Conservation (phyloP, 2,329 filamentous ascomycete species). For the Colletotrichum lindemuthianum region DNA sequence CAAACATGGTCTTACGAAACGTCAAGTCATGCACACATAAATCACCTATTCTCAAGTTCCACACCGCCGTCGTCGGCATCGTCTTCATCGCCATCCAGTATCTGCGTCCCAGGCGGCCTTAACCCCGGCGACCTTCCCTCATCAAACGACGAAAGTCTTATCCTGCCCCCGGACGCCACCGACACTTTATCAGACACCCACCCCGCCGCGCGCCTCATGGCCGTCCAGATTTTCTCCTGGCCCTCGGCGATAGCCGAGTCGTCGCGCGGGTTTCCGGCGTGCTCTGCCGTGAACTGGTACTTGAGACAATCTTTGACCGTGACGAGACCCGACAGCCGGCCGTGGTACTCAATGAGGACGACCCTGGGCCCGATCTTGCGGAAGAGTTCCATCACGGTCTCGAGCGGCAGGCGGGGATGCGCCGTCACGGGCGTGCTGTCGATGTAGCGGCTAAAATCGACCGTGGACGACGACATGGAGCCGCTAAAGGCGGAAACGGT, state of each 20-base stretch:
- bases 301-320: slow-evolving; percentile 98
- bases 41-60: slow-evolving; percentile 53
- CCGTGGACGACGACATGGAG: slow-evolving; percentile 63
- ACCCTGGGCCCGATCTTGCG: slow-evolving; percentile 96
- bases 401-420: slow-evolving; percentile 88
- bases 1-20: too few relatives aligned
- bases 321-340: slow-evolving; percentile 83
- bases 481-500: slow-evolving; percentile 65
- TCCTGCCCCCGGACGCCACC: slow-evolving; percentile 64
- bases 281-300: slow-evolving; percentile 96
- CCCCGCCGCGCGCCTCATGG: slow-evolving; percentile 61
- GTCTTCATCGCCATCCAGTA: slow-evolving; percentile 56
- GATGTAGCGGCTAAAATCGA: slow-evolving; percentile 89
- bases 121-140: slow-evolving; percentile 52
- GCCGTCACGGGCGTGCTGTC: slow-evolving; percentile 90
- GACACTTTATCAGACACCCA: slow-evolving; percentile 70
- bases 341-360: slow-evolving; percentile 91
- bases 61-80: slow-evolving; percentile 51
- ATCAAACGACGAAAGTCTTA: slow-evolving; percentile 59
- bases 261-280: slow-evolving; percentile 77
- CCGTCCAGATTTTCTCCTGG: slow-evolving; percentile 73
- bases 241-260: slow-evolving; percentile 64
- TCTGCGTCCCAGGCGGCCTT: slow-evolving; percentile 42
- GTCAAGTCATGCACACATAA: neutral
- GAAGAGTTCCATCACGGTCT: slow-evolving; percentile 98